Evolutionary conservation across 1,284 basidiomycete genomes (phyloP).

Genomic region (Flammula alnicola): DNA sequence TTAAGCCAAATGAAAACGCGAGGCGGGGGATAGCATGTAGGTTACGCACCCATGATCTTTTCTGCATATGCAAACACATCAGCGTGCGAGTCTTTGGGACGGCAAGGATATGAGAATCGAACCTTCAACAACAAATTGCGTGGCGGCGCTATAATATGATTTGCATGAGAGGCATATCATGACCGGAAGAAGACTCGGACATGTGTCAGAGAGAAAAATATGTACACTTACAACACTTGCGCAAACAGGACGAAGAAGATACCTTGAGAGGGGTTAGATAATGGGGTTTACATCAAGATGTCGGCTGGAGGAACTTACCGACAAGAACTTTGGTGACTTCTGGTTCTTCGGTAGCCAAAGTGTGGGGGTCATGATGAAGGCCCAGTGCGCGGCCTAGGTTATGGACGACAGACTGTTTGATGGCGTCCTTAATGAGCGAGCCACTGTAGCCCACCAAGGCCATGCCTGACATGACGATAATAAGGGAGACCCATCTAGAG

Average conservation of each 20-base stretch:
- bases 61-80: slow-evolving; percentile 49
- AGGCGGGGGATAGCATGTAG: neutral
- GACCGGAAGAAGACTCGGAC: neutral
- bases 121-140: slow-evolving; percentile 96
- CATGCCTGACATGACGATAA: slow-evolving; percentile 91
- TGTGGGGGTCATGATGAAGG: slow-evolving; percentile 26
- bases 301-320: slow-evolving; percentile 47
- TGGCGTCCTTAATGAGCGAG: slow-evolving; percentile 79
- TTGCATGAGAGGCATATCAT: too few relatives aligned
- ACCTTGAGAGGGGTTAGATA: slow-evolving; percentile 46
- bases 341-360: slow-evolving; percentile 50
- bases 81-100: slow-evolving; percentile 16
- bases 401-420: slow-evolving; percentile 49
- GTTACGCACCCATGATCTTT: slow-evolving; percentile 75
- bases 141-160: slow-evolving; percentile 67
- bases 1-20: slow-evolving; percentile 1
- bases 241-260: slow-evolving; percentile 94
- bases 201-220: neutral
- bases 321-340: slow-evolving; percentile 70
- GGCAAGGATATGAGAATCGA: slow-evolving; percentile 34
- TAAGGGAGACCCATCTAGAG: slow-evolving; percentile 85
- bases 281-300: slow-evolving; percentile 15
- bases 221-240: slow-evolving; percentile 84
- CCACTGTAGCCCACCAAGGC: slow-evolving; percentile 92
- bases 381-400: slow-evolving; percentile 31